Evolutionary conservation across 2,329 filamentous ascomycete genomes (phyloP), one percentile per base, ranked within the genome.

Genomic region (Aspergillus sp.): DNA sequence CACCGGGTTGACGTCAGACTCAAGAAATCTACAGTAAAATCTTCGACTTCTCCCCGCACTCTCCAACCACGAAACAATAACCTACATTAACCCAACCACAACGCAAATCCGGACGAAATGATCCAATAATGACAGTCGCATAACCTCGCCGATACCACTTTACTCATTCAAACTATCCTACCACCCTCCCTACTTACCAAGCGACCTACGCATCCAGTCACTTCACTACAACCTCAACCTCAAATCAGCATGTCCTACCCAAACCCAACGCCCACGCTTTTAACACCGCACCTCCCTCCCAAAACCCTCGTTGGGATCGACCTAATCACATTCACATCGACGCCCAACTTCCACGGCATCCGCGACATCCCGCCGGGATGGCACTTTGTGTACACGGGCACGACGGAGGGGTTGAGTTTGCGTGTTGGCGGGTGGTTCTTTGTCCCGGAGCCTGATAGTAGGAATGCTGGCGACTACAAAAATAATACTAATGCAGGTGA

Each of bases 361-460:
- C 84, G 82, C 61, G 79, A 84, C 62, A 65, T 88, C 4, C 83
- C 85, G 0, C 65, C 74, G 2, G 85, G 85, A 44, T 79, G 82
- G 67, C 86, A 88, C 67, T 87, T 88, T 62, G 71, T 86, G 17
- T 88, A 87, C 67, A 83, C 81, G 0, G 82, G 84, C 23, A 80
- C 82, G 19, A 85, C 83, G 55, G 78, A 80, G 50, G 82, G 81
- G 3, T 76, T 86, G 14, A 87, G 85, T 0, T 76, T 87, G 27
- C 79, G 86, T n/a, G 81, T 84, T 57, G 86, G 86, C 9, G 77
- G 81, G 35, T 88, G 86, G 86, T 83, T 87, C 66, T 77, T 80
- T 49, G 76, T 87, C 21, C 27, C 27, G 27, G 73, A 75, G 21
- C 75, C 76, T 27, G 60, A 63, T 40, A 66, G 3, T 8, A 35